Base-by-base conservation (phyloP, 352 stramenopile species). In the Globisporangium ultimum region DNA sequence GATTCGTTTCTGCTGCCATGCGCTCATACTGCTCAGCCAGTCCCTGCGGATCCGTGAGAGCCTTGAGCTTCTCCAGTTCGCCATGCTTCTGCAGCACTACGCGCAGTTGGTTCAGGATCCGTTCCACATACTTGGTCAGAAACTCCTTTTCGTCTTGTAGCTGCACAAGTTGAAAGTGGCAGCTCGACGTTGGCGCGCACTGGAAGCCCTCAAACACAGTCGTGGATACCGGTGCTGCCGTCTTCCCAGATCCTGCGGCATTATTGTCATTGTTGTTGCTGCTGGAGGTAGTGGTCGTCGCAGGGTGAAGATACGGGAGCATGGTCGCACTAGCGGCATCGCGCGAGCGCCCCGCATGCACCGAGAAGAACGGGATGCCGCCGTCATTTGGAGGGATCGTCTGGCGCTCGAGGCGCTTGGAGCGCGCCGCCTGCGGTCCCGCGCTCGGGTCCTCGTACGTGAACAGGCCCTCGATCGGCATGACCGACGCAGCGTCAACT, bases 21-120 rank as follows among this genome's bases (percentile, higher is more conserved):
- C 34, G 58, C 10, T 59, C 58, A 20, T 52, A 53, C 28, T 58
- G 41, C 40, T 67, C 60, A 1, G 34, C 56, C 15, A 65, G 20
- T 3, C 22, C 45, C 11, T 67, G 50, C 3, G 74, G 66, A 32
- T 90, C 79, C 13, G 71, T 64, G 14, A 91, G 42, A 9, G 58
- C 53, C 58, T 87, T 88, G 14, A 93, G 78, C n/a, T 74, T 74
- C 38, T 93, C 81, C 21, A 91, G 59, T 53, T 93, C 84, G 10
- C 81, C 78, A 32, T 93, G 73, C 32, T 85, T 88, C 22, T 84
- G 67, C 20, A 93, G 58, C 18, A 89, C 50, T 2, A 55, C 28
- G 13, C 84, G 74, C 8, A 93, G 55, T 51, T 91, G 80, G 18
- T 80, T 70, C 32, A 93, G 55, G 21, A 91, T 49, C 10, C 81